phyloP scores from a whole-genome alignment of 2,329 filamentous ascomycete genomes.

The Hypoxylon sp. region DNA sequence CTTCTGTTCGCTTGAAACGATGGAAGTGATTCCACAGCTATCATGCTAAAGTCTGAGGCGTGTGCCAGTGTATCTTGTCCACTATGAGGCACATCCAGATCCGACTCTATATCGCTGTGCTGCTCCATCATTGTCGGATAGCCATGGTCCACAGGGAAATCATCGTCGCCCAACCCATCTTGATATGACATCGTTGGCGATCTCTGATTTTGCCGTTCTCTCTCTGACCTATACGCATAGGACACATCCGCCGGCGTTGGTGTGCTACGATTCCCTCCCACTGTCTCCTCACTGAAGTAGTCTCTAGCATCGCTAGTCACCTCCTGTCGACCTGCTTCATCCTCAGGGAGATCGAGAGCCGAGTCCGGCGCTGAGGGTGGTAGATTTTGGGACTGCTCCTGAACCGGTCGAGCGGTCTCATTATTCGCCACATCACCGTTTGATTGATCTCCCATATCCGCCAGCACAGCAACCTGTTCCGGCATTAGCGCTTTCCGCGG shows the following conservation, averaged over 20 bases:
- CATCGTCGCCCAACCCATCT: constrained; percentile 34
- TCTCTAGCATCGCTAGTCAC: constrained; percentile 7
- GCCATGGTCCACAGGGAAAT: constrained; percentile 41
- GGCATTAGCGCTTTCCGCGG: constrained; percentile 49
- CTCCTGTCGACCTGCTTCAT: constrained; percentile 20
- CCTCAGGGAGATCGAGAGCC: constrained; percentile 9
- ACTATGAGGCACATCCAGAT: constrained; percentile 40
- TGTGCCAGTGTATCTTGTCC: constrained; percentile 59
- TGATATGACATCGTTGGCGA: constrained; percentile 39
- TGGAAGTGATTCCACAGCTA: constrained; percentile 66
- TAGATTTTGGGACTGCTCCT: constrained; percentile 17
- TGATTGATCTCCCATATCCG: constrained; percentile 31
- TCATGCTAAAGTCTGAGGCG: constrained; percentile 69
- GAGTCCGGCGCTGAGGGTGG: constrained; percentile 11
- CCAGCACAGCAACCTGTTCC: constrained; percentile 43
- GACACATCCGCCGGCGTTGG: constrained; percentile 30
- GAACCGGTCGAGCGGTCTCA: constrained; percentile 13
- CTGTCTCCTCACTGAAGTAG: constrained; percentile 24
- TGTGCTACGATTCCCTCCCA: constrained; percentile 24
- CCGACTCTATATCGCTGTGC: constrained; percentile 49
- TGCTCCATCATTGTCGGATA: constrained; percentile 43
- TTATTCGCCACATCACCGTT: constrained; percentile 20
- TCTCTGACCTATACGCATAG: constrained; percentile 10
- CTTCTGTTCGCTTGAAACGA: constrained; percentile 61
- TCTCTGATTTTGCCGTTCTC: constrained; percentile 13